A percentile compares a stretch with the other conserved stretches of the same genome.
Evolutionary conservation across 73 alveolate species (phyloP).

Genomic region (Tetrahymena malaccensis): DNA sequence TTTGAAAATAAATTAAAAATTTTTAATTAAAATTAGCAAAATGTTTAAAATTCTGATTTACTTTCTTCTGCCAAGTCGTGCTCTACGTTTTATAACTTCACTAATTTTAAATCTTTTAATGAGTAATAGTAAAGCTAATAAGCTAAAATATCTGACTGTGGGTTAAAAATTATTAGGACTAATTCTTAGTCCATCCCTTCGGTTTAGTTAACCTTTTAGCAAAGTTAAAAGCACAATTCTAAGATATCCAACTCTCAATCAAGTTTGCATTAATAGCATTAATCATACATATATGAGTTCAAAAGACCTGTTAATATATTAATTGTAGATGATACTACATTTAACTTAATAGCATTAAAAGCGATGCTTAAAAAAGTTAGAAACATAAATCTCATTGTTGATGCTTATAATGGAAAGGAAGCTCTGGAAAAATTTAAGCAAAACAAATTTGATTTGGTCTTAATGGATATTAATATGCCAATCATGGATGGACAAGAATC

Average conservation of each 20-base stretch:
- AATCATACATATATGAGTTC: background rate
- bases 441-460: background rate
- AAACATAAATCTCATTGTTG: background rate
- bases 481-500: background rate
- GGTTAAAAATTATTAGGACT: background rate
- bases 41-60: background rate
- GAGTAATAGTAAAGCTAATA: background rate
- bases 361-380: background rate
- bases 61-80: background rate
- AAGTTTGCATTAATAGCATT: background rate
- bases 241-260: background rate
- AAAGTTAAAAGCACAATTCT: background rate
- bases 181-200: background rate
- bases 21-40: background rate
- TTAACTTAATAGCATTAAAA: background rate
- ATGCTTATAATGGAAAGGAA: conserved; percentile 1
- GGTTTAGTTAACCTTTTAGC: background rate
- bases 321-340: background rate
- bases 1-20: too few relatives aligned
- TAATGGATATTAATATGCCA: background rate
- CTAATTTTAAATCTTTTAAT: too few relatives aligned
- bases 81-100: background rate
- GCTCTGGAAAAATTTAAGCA: background rate
- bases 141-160: background rate
- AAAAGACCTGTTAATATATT: background rate